Percentiles rank a stretch among this genome's conserved stretches.
Conservation (phyloP, 805 yeast genomes). For the Candida caryicola region DNA sequence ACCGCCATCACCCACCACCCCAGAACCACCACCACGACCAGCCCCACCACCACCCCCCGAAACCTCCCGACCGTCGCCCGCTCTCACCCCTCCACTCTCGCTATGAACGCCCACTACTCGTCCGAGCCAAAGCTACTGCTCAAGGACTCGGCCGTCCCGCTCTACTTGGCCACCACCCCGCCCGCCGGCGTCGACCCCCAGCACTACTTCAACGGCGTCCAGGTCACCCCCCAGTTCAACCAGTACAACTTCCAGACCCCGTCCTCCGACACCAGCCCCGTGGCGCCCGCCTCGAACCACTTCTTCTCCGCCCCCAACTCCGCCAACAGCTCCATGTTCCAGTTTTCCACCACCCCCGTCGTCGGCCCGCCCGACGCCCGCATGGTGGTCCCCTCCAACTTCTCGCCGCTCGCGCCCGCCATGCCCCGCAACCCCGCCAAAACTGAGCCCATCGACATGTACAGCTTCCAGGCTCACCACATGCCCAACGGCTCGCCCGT, state of each 20-base stretch:
- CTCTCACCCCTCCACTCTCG: too few species aligned
- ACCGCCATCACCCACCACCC: neutral
- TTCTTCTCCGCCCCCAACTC: conserved; percentile 8
- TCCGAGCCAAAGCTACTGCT: neutral
- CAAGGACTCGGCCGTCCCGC: neutral
- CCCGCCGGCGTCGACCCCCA: neutral
- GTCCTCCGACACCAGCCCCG: conserved; percentile 4
- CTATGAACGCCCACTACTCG: neutral
- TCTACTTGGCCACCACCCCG: neutral
- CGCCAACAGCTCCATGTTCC: conserved; percentile 5
- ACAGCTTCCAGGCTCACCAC: neutral
- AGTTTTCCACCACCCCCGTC: conserved; percentile 2
- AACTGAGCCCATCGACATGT: neutral
- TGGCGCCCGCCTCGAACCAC: conserved; percentile 1
- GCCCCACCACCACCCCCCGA: conserved; percentile 4
- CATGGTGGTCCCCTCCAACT: neutral
- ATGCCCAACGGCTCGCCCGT: neutral
- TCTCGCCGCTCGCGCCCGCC: conserved; percentile 3
- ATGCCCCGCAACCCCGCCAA: neutral
- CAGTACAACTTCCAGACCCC: conserved; percentile 7
- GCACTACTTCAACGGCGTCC: neutral
- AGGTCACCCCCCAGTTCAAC: conserved; percentile 3
- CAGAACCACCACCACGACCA: neutral
- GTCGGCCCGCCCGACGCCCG: neutral
- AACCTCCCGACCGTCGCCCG: too few species aligned